Evolutionary conservation across 2,329 filamentous ascomycete species (phyloP), one percentile per base, ranked within the genome.

Genomic region (Pseudogymnoascus sp.): DNA sequence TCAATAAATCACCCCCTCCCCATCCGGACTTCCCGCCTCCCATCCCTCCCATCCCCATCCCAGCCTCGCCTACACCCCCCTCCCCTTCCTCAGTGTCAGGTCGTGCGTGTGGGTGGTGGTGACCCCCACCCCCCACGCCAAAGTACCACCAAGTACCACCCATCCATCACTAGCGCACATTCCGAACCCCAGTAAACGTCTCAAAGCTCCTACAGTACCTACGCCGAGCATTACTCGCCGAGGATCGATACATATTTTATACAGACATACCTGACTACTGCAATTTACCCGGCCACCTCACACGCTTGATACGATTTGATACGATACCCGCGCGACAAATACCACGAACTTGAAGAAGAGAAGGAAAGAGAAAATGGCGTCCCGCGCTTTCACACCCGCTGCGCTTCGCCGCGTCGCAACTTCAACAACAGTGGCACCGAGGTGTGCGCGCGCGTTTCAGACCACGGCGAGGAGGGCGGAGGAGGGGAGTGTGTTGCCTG

Each of bases 401-500:
- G 72, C 77, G 68, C 37, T 41, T 7, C 37, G 37, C 6, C 76
- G 78, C 68, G 57, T 66, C 31, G 57, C 71, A 31, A 31, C 6
- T 65, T 23, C 23, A 23, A 73, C 68, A 68, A 72, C 65, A 21
- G 70, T 67, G 61, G 65, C 66, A 66, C 68, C 67, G 63, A 16
- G 64, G 64, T 65, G 69, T 61, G 66, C 74, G 65, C 71, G 73
- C 68, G 73, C 72, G 67, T 72, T 75, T 66, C 72, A 71, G 65
- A 75, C 75, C 60, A 77, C 79, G 65, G 73, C 66, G 67, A 75
- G 68, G 71, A 77, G 65, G 66, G 72, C 75, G 48, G 75, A 77
- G 41, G 71, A 71, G 64, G 70, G 73, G 64, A 75, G 75, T 23
- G 75, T 77, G 57, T 70, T 83, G 63, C 80, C 85, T 28, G 78